Evolutionary conservation across 2,329 filamentous ascomycete species (phyloP).

Genomic region (Colletotrichum sp.): DNA sequence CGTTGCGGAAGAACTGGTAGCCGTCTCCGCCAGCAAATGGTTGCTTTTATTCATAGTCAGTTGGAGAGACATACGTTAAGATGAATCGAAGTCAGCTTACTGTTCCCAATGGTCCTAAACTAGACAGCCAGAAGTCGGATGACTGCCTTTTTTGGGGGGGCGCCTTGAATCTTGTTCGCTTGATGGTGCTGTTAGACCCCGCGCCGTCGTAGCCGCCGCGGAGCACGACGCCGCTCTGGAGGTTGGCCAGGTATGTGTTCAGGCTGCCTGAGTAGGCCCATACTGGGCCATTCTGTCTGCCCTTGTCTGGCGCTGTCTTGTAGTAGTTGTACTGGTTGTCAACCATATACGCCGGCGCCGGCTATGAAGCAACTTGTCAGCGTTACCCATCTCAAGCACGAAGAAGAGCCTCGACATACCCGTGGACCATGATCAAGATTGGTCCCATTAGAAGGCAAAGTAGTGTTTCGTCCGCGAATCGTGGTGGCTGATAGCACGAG

Average conservation of each 20-base stretch:
- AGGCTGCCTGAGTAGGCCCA: background rate
- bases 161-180: background rate
- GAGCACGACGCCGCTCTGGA: background rate
- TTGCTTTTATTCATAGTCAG: background rate
- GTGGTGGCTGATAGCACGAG: background rate
- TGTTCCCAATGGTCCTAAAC: background rate
- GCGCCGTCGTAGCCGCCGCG: background rate
- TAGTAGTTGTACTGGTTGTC: background rate
- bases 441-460: background rate
- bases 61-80: background rate
- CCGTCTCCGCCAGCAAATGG: background rate
- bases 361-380: background rate
- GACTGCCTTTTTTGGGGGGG: background rate
- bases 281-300: background rate
- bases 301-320: background rate
- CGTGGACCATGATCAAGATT: background rate
- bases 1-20: background rate
- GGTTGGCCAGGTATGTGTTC: background rate
- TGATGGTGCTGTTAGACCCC: background rate
- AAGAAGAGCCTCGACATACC: background rate
- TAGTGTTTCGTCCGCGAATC: background rate
- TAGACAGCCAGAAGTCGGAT: background rate
- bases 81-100: background rate
- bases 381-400: background rate
- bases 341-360: background rate